Base-by-base conservation (phyloP, 2,329 filamentous ascomycete species). In the Verticillium klebahnii region DNA sequence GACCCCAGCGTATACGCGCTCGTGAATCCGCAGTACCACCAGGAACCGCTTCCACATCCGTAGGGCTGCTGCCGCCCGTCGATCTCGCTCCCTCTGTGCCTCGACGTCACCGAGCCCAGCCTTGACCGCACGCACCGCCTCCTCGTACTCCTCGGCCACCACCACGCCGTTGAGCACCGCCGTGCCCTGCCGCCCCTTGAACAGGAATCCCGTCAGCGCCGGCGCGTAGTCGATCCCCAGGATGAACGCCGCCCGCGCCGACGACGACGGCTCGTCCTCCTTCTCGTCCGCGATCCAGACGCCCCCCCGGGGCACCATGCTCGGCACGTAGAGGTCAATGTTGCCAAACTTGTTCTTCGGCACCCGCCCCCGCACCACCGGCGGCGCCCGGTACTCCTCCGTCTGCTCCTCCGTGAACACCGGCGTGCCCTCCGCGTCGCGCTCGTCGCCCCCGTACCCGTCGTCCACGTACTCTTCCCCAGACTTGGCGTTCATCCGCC, bases 261-360 rank as follows among this genome's bases (percentile, higher is more conserved):
- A 89, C 58, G 89, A 69, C 56, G 89, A 69, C 56, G 29, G 25
- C 58, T 23, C 17, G 45, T 54, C 40, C 19, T 83, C 77, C 62
- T 82, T 76, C 6, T 74, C 69, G 32, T 66, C 63, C 2, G 54
- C 17, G 14, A 98, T 78, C 72, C 98, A 92, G 2, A 87, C 83
- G 1, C 91, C 93, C 0, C 95, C 94, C 50, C 78, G 76, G 0
- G 95, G 95, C 0, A 98, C 82, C 95, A 99, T 98, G 64, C 87
- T 92, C 0, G 92, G 89, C 12, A 97, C 93, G 72, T 94, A 98
- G 45, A 96, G 85, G 70, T 98, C 95, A 63, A 98, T 89, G 70
- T 99, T 99, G 12, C 93, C 93, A 73, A 92, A 99, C 19, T 89
- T 88, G 71, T 99, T 99, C 76, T 92, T 94, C 0, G 95, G 94